A percentile compares a stretch with the other conserved stretches of the same genome.
These are phyloP conservation scores for Chenopodium suecicum DNA, from an alignment of 148 eudicot species.

Conservation along the genomic window DNA sequence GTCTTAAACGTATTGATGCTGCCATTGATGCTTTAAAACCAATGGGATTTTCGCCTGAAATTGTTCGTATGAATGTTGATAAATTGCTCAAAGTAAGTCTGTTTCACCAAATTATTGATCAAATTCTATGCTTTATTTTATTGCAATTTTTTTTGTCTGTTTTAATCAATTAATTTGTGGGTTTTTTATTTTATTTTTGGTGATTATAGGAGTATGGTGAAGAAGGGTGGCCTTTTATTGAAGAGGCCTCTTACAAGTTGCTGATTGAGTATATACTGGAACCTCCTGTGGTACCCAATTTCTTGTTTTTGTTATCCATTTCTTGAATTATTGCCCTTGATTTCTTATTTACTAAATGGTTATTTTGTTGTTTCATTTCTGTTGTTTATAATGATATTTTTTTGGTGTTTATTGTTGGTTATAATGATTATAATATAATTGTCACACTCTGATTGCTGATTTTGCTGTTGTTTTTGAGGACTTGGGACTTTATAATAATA, in stretches of 20 bases:
- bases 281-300: slow-evolving; percentile 12
- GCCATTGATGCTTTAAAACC: slow-evolving; percentile 32
- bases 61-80: slow-evolving; percentile 17
- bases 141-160: not conserved
- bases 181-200: not conserved
- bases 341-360: no score
- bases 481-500: no score
- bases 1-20: slow-evolving; percentile 35
- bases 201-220: slow-evolving; percentile 33
- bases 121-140: not conserved
- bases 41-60: slow-evolving; percentile 27
- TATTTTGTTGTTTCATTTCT: not conserved
- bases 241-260: slow-evolving; percentile 23
- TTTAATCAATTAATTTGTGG: not conserved
- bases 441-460: not conserved
- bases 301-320: not conserved
- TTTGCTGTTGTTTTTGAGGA: not conserved
- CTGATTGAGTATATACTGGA: slow-evolving; percentile 27
- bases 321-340: no score
- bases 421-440: not conserved
- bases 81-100: slow-evolving; percentile 21
- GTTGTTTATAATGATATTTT: not conserved
- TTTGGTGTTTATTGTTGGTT: not conserved
- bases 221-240: slow-evolving; percentile 37
- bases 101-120: not conserved